phyloP scores from a whole-genome alignment of 148 eudicot genomes.

The Rhododendron ferrugineum region DNA sequence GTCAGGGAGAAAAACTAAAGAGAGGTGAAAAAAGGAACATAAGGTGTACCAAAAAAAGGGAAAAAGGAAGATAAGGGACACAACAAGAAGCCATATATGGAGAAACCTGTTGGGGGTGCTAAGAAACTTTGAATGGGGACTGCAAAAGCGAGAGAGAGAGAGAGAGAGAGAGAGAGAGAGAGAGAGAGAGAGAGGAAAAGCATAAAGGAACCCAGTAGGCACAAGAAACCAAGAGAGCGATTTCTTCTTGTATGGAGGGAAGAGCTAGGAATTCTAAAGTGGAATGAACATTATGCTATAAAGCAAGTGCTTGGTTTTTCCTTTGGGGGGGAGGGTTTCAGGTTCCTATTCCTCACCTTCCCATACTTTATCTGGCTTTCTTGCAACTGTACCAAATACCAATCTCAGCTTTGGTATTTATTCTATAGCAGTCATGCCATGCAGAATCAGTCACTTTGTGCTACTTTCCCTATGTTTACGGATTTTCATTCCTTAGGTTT shows the following conservation, averaged over 20 bases:
- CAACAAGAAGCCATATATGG: not conserved
- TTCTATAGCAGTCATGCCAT: slow-evolving; percentile 10
- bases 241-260: slow-evolving; percentile 35
- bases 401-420: slow-evolving; percentile 29
- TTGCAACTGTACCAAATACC: slow-evolving; percentile 43
- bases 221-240: slow-evolving; percentile 44
- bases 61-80: not conserved
- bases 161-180: slow-evolving; percentile 9
- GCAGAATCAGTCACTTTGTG: not conserved
- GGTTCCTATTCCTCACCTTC: slow-evolving; percentile 22
- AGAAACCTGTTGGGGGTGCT: slow-evolving; percentile 1
- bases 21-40: not conserved
- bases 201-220: slow-evolving; percentile 68
- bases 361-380: slow-evolving; percentile 38
- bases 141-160: slow-evolving; percentile 10
- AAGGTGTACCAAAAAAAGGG: not conserved
- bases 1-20: slow-evolving; percentile 7
- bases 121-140: slow-evolving; percentile 19
- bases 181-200: slow-evolving; percentile 39
- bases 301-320: slow-evolving; percentile 37
- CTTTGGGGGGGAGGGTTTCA: not conserved
- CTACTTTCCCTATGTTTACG: not conserved
- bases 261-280: slow-evolving; percentile 59
- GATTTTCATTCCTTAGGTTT: not conserved
- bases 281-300: slow-evolving; percentile 16